Evolutionary conservation across 805 yeast species (phyloP).

Genomic region (Lipomyces anomalus): DNA sequence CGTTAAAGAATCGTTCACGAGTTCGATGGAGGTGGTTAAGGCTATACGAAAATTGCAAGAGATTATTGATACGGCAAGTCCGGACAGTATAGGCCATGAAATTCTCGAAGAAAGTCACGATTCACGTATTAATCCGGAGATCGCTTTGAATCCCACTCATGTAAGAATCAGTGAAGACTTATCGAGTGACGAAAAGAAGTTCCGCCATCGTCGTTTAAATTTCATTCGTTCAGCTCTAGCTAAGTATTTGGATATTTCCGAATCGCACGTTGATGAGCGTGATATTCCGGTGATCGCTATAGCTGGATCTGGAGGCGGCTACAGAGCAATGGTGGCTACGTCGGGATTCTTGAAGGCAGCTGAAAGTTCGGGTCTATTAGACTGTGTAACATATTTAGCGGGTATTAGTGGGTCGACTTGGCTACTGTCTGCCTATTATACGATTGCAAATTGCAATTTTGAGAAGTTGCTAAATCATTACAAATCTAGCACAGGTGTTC

Average conservation of each 20-base stretch:
- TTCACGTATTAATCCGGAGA: conserved; percentile 22
- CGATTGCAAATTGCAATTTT: conserved; percentile 17
- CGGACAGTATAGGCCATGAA: conserved; percentile 18
- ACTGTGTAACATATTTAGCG: conserved; percentile 25
- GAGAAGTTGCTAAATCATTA: conserved; percentile 15
- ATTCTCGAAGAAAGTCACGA: conserved; percentile 16
- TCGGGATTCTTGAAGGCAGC: conserved; percentile 24
- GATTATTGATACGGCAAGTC: too few relatives aligned
- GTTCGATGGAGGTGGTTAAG: neutral
- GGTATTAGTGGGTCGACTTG: conserved; percentile 28
- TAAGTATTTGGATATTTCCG: conserved; percentile 17
- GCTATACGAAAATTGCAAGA: too few relatives aligned
- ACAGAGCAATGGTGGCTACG: conserved; percentile 25
- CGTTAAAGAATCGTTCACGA: neutral
- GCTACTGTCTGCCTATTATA: conserved; percentile 23
- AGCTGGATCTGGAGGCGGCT: conserved; percentile 29
- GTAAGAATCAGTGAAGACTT: conserved; percentile 21
- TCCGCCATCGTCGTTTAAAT: conserved; percentile 13
- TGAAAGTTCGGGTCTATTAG: conserved; percentile 21
- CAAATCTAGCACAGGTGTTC: conserved; percentile 18
- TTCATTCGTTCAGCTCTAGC: conserved; percentile 20
- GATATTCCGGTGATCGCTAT: conserved; percentile 26
- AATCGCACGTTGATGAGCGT: conserved; percentile 16
- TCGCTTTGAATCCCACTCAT: conserved; percentile 17
- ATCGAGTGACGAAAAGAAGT: conserved; percentile 16